phyloP scores from a whole-genome alignment of 192 early-diverging fungal genomes.

The Backusella liffmaniae region DNA sequence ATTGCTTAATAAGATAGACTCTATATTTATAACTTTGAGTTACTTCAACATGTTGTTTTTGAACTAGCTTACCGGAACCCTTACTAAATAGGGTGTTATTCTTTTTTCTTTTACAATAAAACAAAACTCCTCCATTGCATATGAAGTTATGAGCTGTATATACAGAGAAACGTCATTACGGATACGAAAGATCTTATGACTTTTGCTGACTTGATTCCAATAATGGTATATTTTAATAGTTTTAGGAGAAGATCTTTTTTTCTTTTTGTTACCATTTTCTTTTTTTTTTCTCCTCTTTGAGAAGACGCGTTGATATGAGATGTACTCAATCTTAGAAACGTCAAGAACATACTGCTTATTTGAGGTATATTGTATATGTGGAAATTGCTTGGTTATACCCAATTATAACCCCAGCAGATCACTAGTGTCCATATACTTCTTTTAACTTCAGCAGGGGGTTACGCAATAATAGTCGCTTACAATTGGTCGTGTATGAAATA shows the following conservation, averaged over 20 bases:
- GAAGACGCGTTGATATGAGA: background rate
- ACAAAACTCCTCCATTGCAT: background rate
- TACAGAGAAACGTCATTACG: background rate
- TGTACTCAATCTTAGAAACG: background rate
- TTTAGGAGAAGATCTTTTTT: background rate
- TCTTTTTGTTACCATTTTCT: background rate
- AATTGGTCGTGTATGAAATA: background rate
- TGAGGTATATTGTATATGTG: background rate
- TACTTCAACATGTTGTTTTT: background rate
- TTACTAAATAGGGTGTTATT: background rate
- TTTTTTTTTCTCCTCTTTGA: background rate
- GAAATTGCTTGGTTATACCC: background rate
- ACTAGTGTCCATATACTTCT: background rate
- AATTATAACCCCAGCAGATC: background rate
- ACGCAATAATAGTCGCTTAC: background rate
- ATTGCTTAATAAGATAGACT: background rate
- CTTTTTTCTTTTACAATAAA: background rate
- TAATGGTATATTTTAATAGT: slow-evolving; percentile 1
- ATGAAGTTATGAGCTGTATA: background rate
- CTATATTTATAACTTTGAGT: slow-evolving; percentile 1
- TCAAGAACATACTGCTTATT: background rate
- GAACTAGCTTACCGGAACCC: background rate
- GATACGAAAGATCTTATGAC: background rate
- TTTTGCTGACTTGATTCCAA: background rate
- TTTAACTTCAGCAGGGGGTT: background rate